These are phyloP conservation scores for Candida taoyuanica DNA, from an alignment of 805 yeast species.

Conservation along the genomic window DNA sequence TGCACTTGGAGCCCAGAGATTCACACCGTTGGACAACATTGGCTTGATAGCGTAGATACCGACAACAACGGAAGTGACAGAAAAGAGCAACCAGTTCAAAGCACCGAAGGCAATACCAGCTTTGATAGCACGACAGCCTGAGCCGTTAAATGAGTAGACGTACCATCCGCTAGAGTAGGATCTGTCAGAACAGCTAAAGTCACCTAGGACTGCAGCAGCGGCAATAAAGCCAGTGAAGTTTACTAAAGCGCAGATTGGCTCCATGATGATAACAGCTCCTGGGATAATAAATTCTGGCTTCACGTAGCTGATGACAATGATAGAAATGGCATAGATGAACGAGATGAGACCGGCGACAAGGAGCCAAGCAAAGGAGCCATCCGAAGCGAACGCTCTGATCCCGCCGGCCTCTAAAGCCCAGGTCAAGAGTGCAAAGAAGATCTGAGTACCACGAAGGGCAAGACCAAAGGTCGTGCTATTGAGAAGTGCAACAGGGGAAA, in stretches of 20 bases:
- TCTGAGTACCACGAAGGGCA: constrained; percentile 13
- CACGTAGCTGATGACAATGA: constrained; percentile 5
- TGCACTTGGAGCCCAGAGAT: not conserved
- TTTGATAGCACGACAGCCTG: constrained; percentile 15
- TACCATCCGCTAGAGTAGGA: not conserved
- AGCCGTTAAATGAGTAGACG: not conserved
- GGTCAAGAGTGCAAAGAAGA: constrained; percentile 13
- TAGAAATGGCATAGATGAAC: constrained; percentile 5
- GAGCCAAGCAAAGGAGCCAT: constrained; percentile 12
- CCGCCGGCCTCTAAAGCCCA: constrained; percentile 13
- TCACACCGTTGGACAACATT: not conserved
- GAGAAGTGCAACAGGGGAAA: too few relatives aligned
- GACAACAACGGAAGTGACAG: constrained; percentile 8
- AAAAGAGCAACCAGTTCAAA: constrained; percentile 16
- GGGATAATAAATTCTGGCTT: constrained; percentile 7
- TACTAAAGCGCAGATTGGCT: constrained; percentile 11
- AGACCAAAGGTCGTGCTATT: constrained; percentile 6
- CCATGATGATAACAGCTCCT: constrained; percentile 15
- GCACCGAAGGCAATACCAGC: constrained; percentile 22
- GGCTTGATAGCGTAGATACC: constrained; percentile 11
- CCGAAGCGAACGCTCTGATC: constrained; percentile 5
- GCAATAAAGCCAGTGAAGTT: constrained; percentile 21
- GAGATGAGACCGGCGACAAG: constrained; percentile 14
- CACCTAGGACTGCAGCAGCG: constrained; percentile 17
- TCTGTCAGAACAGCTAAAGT: constrained; percentile 5